Conservation (phyloP, 1,139 yeast genomes). For the Debaryomycetaceae sp. region DNA sequence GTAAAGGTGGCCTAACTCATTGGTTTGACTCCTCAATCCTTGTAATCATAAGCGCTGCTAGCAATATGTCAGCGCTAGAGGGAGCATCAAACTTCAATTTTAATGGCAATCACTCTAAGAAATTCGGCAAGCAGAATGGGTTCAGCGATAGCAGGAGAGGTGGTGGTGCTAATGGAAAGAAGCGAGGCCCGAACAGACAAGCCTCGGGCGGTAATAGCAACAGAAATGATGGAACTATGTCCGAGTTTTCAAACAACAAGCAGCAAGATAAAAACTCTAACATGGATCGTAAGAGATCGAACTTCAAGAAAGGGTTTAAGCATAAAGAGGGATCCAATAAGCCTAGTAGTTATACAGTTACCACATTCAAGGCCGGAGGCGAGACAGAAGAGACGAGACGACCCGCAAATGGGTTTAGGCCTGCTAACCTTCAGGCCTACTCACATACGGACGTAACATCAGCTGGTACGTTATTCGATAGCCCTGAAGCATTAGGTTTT, state of each 20-base stretch:
- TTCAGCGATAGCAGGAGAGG: slow-evolving; percentile 18
- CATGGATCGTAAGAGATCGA: slow-evolving; percentile 3
- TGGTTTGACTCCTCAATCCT: slow-evolving; percentile 2
- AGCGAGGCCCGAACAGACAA: slow-evolving; percentile 2
- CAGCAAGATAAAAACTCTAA: slow-evolving; percentile 1
- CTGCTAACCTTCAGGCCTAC: slow-evolving; percentile 19
- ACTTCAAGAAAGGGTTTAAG: slow-evolving; percentile 2
- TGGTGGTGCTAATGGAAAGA: slow-evolving; percentile 9
- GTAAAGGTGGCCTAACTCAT: background rate
- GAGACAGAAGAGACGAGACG: slow-evolving; percentile 18
- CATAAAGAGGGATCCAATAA: background rate
- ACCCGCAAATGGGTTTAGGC: slow-evolving; percentile 21
- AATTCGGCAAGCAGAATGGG: slow-evolving; percentile 10
- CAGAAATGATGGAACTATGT: slow-evolving; percentile 1
- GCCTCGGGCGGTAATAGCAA: slow-evolving; percentile 8
- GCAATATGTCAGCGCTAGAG: slow-evolving; percentile 25
- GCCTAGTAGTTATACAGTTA: background rate
- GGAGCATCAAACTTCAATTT: slow-evolving; percentile 10
- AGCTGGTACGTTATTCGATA: slow-evolving; percentile 27
- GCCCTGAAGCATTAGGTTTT: slow-evolving; percentile 33
- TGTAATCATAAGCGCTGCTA: background rate
- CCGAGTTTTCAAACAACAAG: background rate
- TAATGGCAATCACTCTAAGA: slow-evolving; percentile 3
- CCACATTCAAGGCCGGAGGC: slow-evolving; percentile 6
- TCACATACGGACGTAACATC: slow-evolving; percentile 17